Evolutionary conservation across 2,329 filamentous ascomycete genomes (phyloP).

Genomic region (Verticillium nonalfalfae): DNA sequence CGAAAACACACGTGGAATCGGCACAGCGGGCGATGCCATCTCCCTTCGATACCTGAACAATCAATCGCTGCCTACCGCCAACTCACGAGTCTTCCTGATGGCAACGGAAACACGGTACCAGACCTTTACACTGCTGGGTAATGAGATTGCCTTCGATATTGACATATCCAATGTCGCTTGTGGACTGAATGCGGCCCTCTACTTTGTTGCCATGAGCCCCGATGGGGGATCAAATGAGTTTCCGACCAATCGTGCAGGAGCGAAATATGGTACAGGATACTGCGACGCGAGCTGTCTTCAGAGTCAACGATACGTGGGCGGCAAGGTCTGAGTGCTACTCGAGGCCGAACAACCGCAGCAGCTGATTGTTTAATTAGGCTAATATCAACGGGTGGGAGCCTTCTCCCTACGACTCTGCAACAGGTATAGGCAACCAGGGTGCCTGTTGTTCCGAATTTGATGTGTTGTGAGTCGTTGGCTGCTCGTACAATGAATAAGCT

Average conservation of each 20-base stretch:
- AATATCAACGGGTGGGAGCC: conserved; percentile 37
- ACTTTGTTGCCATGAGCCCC: conserved; percentile 49
- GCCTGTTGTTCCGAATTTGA: conserved; percentile 54
- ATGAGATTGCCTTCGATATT: conserved; percentile 62
- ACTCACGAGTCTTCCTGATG: conserved; percentile 53
- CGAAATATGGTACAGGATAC: conserved; percentile 50
- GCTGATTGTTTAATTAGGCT: conserved; percentile 11
- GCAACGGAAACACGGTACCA: conserved; percentile 48
- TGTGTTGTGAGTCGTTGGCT: conserved; percentile 44
- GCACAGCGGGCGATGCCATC: conserved; percentile 35
- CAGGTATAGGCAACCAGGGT: conserved; percentile 39
- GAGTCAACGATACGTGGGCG: conserved; percentile 40
- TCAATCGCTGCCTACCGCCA: conserved; percentile 21
- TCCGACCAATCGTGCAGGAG: conserved; percentile 34
- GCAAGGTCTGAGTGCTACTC: conserved; percentile 16
- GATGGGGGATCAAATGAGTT: conserved; percentile 40
- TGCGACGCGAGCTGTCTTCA: conserved; percentile 39
- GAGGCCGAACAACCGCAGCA: background rate
- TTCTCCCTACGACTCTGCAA: conserved; percentile 41
- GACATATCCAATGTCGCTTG: conserved; percentile 57
- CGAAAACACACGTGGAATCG: conserved; percentile 36
- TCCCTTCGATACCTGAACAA: conserved; percentile 44
- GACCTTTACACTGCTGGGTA: conserved; percentile 52
- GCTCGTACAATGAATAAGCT: no score
- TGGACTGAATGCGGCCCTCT: conserved; percentile 60